Conservation (phyloP, 2,329 filamentous ascomycete genomes). For the Pyrenophora tritici-repentis region DNA sequence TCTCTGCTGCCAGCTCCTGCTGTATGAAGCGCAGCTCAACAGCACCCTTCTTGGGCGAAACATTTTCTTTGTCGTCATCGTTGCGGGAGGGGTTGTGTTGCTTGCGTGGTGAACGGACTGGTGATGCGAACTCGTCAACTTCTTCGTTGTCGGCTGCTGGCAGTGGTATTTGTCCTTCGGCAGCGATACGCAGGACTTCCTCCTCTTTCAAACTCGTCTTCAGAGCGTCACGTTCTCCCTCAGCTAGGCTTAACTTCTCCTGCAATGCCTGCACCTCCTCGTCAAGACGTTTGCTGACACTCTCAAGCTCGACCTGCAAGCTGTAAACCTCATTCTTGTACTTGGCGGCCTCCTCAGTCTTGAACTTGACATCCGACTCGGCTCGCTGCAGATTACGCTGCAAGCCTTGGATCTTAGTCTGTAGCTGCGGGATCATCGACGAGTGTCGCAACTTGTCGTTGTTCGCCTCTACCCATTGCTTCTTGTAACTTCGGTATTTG, state of each 20-base stretch:
- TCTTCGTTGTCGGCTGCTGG: constrained; percentile 58
- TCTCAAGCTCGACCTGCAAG: constrained; percentile 56
- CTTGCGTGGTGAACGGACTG: constrained; percentile 58
- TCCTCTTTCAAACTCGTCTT: constrained; percentile 74
- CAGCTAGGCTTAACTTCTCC: constrained; percentile 67
- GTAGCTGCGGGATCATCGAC: constrained; percentile 32
- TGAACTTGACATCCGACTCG: constrained; percentile 39
- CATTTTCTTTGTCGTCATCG: constrained; percentile 54
- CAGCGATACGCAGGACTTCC: constrained; percentile 72
- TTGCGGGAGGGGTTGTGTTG: constrained; percentile 51
- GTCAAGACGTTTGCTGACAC: constrained; percentile 66
- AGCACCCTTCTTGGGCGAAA: constrained; percentile 50
- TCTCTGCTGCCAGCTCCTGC: constrained; percentile 58
- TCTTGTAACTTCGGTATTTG: constrained; percentile 36
- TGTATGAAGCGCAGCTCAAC: constrained; percentile 55
- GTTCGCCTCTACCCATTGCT: constrained; percentile 27
- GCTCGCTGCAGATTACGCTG: constrained; percentile 34
- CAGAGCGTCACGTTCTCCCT: constrained; percentile 75
- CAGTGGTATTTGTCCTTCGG: constrained; percentile 71
- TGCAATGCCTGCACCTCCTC: constrained; percentile 69
- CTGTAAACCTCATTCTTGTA: constrained; percentile 52
- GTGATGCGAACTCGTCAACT: constrained; percentile 67
- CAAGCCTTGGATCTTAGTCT: constrained; percentile 37
- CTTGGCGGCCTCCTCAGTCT: constrained; percentile 41
- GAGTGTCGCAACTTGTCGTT: constrained; percentile 32